Evolutionary conservation across 768 basidiomycete genomes (phyloP).

Genomic region (Hericium erinaceus): DNA sequence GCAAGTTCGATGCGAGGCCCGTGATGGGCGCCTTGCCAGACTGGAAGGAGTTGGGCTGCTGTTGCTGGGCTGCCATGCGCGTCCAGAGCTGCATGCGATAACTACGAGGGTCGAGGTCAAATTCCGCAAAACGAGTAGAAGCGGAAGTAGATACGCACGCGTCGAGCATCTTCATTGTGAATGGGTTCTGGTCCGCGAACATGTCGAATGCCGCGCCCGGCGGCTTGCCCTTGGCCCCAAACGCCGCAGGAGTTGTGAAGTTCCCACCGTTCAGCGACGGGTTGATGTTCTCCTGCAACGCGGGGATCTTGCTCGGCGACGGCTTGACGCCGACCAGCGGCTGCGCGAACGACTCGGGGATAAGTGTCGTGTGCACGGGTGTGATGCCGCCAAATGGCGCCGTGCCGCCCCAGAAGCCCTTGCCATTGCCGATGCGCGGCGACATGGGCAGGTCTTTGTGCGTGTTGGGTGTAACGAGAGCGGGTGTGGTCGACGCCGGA

Average conservation of each 20-base stretch:
- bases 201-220: slow-evolving; percentile 53
- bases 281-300: slow-evolving; percentile 72
- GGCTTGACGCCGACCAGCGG: slow-evolving; percentile 13
- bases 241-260: slow-evolving; percentile 22
- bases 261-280: slow-evolving; percentile 48
- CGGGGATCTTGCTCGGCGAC: slow-evolving; percentile 19
- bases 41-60: slow-evolving; percentile 38
- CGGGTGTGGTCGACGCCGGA: slow-evolving; percentile 16
- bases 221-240: slow-evolving; percentile 26
- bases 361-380: slow-evolving; percentile 75
- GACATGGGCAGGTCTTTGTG: slow-evolving; percentile 70
- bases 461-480: slow-evolving; percentile 53
- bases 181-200: slow-evolving; percentile 73
- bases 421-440: slow-evolving; percentile 38
- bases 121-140: slow-evolving; percentile 4
- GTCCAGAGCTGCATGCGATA: slow-evolving; percentile 92
- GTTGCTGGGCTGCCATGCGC: slow-evolving; percentile 67
- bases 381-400: slow-evolving; percentile 60
- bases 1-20: slow-evolving; percentile 22
- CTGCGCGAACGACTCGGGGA: slow-evolving; percentile 46
- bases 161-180: slow-evolving; percentile 83
- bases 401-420: slow-evolving; percentile 79
- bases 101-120: slow-evolving; percentile 19
- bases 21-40: slow-evolving; percentile 25
- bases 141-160: slow-evolving; percentile 37